Conservation (phyloP, 31 red algal genomes). For the Bonnemaisonia californica region DNA sequence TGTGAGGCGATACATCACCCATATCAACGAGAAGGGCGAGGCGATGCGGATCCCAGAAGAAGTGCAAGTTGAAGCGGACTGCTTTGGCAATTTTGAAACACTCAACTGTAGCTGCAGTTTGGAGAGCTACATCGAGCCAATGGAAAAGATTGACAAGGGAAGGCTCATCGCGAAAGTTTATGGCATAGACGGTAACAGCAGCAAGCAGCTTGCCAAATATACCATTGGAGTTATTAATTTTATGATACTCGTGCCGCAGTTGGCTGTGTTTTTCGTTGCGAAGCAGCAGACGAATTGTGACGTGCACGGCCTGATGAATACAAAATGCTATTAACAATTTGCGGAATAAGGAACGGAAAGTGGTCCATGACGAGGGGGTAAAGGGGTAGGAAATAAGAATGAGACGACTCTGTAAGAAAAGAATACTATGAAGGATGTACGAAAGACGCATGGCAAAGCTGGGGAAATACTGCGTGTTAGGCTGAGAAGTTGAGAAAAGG, state of each 20-base stretch:
- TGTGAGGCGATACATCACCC: neutral
- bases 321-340: neutral
- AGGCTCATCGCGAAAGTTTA: neutral
- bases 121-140: neutral
- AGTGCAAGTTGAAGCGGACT: neutral
- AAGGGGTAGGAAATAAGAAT: neutral
- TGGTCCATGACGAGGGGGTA: neutral
- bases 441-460: conserved; percentile 9
- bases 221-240: neutral
- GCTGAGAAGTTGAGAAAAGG: too few species aligned
- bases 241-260: neutral
- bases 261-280: neutral
- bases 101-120: neutral
- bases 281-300: neutral
- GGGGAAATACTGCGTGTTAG: too few species aligned
- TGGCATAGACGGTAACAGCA: neutral
- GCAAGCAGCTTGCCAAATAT: neutral
- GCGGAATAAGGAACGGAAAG: neutral
- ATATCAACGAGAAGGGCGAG: neutral
- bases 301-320: neutral
- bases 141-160: neutral
- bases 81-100: neutral
- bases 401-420: neutral
- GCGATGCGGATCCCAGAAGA: neutral
- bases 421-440: neutral